Percentiles rank a stretch among this genome's conserved stretches.
Conservation (phyloP, 2,329 filamentous ascomycete species). For the Pseudovirgaria hyperparasitica region DNA sequence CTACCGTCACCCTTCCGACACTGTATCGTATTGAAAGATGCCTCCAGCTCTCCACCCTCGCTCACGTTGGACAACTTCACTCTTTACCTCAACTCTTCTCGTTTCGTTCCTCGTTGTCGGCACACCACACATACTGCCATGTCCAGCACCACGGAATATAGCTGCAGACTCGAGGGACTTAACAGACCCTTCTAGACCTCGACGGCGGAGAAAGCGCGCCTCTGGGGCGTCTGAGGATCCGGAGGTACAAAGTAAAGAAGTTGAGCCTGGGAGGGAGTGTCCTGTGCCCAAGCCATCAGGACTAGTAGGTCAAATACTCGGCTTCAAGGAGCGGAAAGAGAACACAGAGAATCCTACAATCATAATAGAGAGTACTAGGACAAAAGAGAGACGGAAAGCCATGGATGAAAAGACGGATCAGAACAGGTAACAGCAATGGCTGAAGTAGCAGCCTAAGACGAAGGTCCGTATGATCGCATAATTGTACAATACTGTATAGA, state of each 20-base stretch:
- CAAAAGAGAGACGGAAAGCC: conserved; percentile 1
- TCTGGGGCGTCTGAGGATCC: conserved; percentile 16
- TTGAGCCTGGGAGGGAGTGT: conserved; percentile 52
- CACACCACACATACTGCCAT: conserved; percentile 80
- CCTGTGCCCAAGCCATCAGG: conserved; percentile 85
- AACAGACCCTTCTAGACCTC: conserved; percentile 11
- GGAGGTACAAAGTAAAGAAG: conserved; percentile 9
- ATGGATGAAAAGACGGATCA: too few species aligned
- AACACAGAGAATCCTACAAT: conserved; percentile 7
- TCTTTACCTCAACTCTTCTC: conserved; percentile 86
- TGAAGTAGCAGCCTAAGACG: too few species aligned
- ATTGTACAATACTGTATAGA: too few species aligned
- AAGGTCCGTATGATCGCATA: too few species aligned
- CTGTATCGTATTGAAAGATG: too few species aligned
- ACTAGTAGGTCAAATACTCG: conserved; percentile 61
- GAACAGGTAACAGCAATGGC: too few species aligned
- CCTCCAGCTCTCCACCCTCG: conserved; percentile 80
- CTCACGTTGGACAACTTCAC: conserved; percentile 82
- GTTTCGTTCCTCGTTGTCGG: conserved; percentile 87
- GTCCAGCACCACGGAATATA: conserved; percentile 65
- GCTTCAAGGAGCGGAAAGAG: conserved; percentile 40
- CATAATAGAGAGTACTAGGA: conserved; percentile 5
- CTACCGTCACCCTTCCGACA: conserved; percentile 16
- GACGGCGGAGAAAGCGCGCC: conserved; percentile 31
- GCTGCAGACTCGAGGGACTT: conserved; percentile 31